Evolutionary conservation across 164 flowering plant genomes (phyloP).

Genomic region (Vitis rotundifolia): DNA sequence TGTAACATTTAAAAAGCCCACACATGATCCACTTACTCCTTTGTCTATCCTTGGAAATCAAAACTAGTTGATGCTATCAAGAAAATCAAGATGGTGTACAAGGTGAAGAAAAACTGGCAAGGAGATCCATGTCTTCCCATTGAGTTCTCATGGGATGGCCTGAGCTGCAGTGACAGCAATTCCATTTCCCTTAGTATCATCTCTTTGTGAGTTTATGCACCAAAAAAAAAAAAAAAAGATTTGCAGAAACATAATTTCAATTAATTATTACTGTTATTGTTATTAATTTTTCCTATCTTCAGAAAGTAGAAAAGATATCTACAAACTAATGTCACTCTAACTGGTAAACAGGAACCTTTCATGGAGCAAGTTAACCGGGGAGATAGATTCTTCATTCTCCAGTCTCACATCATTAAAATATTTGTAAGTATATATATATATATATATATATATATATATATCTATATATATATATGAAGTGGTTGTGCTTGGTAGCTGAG

Average conservation of each 20-base stretch:
- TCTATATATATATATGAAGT: too few species aligned
- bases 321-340: too few species aligned
- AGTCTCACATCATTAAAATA: constrained; percentile 19
- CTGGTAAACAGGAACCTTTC: constrained; percentile 26
- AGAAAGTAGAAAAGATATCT: too few species aligned
- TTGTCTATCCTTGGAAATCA: background rate
- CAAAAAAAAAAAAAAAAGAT: too few species aligned
- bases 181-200: constrained; percentile 22
- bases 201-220: constrained; percentile 35
- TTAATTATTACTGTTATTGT: too few species aligned
- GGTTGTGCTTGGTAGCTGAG: too few species aligned
- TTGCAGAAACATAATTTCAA: too few species aligned
- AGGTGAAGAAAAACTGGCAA: constrained; percentile 45
- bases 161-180: constrained; percentile 34
- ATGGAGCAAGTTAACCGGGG: constrained; percentile 30
- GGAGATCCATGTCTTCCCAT: constrained; percentile 63
- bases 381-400: constrained; percentile 17
- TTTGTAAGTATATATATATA: constrained; percentile 20
- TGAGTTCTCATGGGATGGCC: constrained; percentile 41
- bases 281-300: too few species aligned
- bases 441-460: too few species aligned
- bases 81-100: constrained; percentile 34
- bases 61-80: constrained; percentile 36
- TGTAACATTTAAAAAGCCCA: too few species aligned
- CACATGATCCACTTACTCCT: too few species aligned